Conservation (phyloP, 2,329 filamentous ascomycete genomes). For the Orbilia blumenaviensis region DNA sequence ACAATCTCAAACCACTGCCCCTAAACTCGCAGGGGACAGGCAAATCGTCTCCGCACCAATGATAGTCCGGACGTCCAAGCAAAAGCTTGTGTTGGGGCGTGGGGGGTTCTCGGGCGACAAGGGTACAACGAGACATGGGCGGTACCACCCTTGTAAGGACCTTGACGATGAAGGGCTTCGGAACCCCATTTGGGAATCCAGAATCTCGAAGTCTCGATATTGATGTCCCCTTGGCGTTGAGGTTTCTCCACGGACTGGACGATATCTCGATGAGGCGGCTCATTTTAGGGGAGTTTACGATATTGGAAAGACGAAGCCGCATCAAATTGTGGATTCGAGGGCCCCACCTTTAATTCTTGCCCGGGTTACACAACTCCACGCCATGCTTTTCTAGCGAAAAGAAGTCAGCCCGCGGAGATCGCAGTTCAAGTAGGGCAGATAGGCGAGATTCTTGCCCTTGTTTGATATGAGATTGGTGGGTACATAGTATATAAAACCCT, state of each 20-base stretch:
- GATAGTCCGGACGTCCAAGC: neutral
- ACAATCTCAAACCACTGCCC: conserved; percentile 1
- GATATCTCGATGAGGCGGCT: conserved; percentile 20
- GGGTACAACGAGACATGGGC: neutral
- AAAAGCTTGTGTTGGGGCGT: conserved; percentile 34
- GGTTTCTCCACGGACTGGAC: conserved; percentile 33
- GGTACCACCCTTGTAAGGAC: neutral
- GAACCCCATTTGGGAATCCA: neutral
- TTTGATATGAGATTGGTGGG: neutral
- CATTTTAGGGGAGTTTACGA: conserved; percentile 1
- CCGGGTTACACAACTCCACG: conserved; percentile 31
- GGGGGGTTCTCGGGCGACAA: conserved; percentile 20
- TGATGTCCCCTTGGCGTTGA: neutral
- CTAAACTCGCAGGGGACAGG: conserved; percentile 16
- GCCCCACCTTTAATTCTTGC: conserved; percentile 3
- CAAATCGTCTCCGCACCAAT: conserved; percentile 8
- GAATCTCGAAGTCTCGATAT: conserved; percentile 10
- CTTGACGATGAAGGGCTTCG: neutral
- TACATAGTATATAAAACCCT: neutral
- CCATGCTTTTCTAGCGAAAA: conserved; percentile 5
- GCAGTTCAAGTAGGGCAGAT: conserved; percentile 15
- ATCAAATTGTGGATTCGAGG: conserved; percentile 8
- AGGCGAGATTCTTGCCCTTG: conserved; percentile 26
- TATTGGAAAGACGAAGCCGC: neutral
- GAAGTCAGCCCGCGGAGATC: conserved; percentile 27